Conservation (phyloP, 768 basidiomycete genomes). For the Pulveroboletus sp. region DNA sequence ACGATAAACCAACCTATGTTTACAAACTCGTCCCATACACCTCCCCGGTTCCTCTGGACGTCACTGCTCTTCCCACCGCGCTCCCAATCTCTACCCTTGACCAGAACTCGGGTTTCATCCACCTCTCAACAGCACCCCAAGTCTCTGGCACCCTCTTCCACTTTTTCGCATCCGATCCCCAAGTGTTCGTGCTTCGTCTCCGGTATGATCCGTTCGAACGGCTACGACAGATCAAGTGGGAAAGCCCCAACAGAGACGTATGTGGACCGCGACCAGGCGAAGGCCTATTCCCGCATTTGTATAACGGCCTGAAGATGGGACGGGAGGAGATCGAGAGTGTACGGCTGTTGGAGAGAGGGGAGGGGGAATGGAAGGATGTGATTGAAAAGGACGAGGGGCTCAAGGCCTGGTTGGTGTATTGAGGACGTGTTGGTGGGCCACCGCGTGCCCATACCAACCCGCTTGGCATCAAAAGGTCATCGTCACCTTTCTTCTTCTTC, state of each 20-base stretch:
- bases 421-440: not conserved
- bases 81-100: slow-evolving; percentile 52
- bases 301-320: slow-evolving; percentile 43
- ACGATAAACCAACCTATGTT: slow-evolving; percentile 42
- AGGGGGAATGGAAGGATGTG: slow-evolving; percentile 30
- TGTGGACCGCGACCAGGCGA: slow-evolving; percentile 41
- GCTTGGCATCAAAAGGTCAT: no score
- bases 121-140: slow-evolving; percentile 51
- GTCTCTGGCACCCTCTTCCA: slow-evolving; percentile 41
- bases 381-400: slow-evolving; percentile 14
- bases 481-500: no score
- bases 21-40: slow-evolving; percentile 55
- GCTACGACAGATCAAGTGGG: slow-evolving; percentile 40
- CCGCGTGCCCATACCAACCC: no score
- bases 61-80: slow-evolving; percentile 34
- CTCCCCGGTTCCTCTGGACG: slow-evolving; percentile 33
- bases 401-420: slow-evolving; percentile 34
- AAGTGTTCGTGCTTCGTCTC: slow-evolving; percentile 42
- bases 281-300: slow-evolving; percentile 51
- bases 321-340: slow-evolving; percentile 43
- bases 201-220: slow-evolving; percentile 36
- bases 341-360: slow-evolving; percentile 20
- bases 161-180: slow-evolving; percentile 41
- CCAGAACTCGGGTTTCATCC: slow-evolving; percentile 43
- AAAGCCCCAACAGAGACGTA: slow-evolving; percentile 38